A percentile compares a stretch with the other conserved stretches of the same genome.
Conservation (phyloP, 2,329 filamentous ascomycete species). For the Fusarium protoensiforme region DNA sequence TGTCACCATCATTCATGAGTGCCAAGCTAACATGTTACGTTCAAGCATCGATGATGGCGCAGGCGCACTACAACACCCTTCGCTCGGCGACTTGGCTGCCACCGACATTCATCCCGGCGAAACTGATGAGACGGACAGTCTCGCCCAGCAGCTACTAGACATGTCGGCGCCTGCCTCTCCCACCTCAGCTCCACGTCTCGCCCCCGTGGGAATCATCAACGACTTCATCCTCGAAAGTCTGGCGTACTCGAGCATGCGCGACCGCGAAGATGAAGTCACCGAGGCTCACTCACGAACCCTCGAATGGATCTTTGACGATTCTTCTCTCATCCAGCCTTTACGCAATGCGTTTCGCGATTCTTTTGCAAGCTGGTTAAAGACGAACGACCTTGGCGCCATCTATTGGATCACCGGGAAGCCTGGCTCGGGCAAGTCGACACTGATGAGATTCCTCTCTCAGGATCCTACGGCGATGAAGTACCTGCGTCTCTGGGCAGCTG, state of each 20-base stretch:
- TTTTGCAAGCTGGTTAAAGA: constrained; percentile 45
- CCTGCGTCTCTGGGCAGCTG: constrained; percentile 43
- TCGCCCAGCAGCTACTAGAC: neutral
- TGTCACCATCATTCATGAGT: neutral
- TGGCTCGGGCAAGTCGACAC: constrained; percentile 59
- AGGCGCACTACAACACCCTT: neutral
- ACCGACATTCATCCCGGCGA: neutral
- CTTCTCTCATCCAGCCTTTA: neutral
- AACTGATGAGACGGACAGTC: neutral
- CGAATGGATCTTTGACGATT: constrained; percentile 50
- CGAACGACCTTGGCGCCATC: constrained; percentile 25
- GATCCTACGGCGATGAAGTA: constrained; percentile 27
- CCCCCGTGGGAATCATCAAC: constrained; percentile 38
- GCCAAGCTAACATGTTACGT: neutral
- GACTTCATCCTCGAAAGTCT: constrained; percentile 48
- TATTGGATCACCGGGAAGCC: constrained; percentile 56
- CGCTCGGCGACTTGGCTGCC: neutral
- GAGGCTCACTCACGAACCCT: constrained; percentile 48
- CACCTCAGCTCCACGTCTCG: neutral
- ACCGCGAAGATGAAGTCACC: constrained; percentile 45
- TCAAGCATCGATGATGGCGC: neutral
- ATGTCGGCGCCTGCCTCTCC: neutral
- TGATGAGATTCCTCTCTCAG: constrained; percentile 53
- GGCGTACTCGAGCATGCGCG: constrained; percentile 47
- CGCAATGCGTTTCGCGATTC: constrained; percentile 12